These are phyloP conservation scores for Neoscytalidium dimidiatum DNA, from an alignment of 2,329 filamentous ascomycete genomes.

Conservation along the genomic window DNA sequence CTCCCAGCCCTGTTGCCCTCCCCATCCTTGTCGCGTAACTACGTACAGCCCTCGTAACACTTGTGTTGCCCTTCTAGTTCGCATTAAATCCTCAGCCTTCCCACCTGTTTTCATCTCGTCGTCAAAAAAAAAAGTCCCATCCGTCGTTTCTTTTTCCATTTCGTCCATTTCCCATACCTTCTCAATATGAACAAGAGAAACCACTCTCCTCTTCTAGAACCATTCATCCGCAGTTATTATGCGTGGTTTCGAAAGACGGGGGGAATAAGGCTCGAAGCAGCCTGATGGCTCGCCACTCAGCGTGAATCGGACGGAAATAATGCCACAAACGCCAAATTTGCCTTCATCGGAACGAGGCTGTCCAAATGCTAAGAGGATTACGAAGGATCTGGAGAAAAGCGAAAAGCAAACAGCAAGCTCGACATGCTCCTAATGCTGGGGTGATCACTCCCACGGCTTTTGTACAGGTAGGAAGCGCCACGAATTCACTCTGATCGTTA, in stretches of 20 bases:
- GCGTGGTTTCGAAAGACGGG: not conserved
- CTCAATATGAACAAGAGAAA: not conserved
- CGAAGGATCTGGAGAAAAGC: not conserved
- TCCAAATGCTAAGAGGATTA: constrained; percentile 6
- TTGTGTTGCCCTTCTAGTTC: not conserved
- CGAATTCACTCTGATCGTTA: not conserved
- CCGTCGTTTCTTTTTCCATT: not conserved
- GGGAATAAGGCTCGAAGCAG: not conserved
- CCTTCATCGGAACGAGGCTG: not conserved
- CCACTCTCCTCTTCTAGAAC: not conserved
- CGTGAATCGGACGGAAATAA: not conserved
- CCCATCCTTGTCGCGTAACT: not conserved
- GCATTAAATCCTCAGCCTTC: constrained; percentile 1
- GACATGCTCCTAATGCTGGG: not conserved
- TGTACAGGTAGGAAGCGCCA: constrained; percentile 1
- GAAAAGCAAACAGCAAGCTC: not conserved
- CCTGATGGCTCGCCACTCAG: not conserved
- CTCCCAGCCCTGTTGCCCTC: not conserved
- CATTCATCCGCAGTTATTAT: constrained; percentile 1
- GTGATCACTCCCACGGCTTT: not conserved
- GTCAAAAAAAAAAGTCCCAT: not conserved
- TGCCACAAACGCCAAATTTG: constrained; percentile 5
- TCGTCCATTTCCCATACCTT: not conserved
- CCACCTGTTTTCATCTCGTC: not conserved
- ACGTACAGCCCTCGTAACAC: not conserved